Evolutionary conservation across 2,329 filamentous ascomycete genomes (phyloP).

Genomic region (Diaporthe sp.): DNA sequence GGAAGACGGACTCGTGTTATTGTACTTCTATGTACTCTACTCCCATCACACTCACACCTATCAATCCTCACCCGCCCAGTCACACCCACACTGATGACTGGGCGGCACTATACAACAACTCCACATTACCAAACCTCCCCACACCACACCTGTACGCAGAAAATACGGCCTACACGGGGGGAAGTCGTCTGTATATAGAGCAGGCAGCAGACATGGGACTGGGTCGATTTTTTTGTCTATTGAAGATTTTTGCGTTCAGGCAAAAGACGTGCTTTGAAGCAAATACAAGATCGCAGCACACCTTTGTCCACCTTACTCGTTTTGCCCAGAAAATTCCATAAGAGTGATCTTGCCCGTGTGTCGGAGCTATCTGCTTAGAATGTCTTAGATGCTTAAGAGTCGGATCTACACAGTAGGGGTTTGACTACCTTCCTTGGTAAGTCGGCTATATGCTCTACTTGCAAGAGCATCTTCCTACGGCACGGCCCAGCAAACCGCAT

Average conservation of each 20-base stretch:
- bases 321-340: not conserved
- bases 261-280: not conserved
- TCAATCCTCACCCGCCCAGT: not conserved
- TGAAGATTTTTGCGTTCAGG: not conserved
- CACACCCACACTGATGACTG: not conserved
- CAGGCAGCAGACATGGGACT: not conserved
- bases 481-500: not conserved
- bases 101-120: not conserved
- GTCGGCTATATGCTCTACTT: slow-evolving; percentile 31
- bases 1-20: slow-evolving; percentile 21
- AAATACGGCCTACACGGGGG: slow-evolving; percentile 5
- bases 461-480: not conserved
- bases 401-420: too few relatives aligned
- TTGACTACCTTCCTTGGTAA: not conserved
- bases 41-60: slow-evolving; percentile 21
- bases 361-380: too few relatives aligned
- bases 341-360: not conserved
- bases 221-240: slow-evolving; percentile 4
- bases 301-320: not conserved
- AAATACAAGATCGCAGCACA: not conserved
- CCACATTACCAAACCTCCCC: slow-evolving; percentile 2
- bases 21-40: slow-evolving; percentile 32
- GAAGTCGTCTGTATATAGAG: slow-evolving; percentile 18
- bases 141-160: not conserved
- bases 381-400: too few relatives aligned